phyloP scores from a whole-genome alignment of 208 protist genomes.

The Trypanosoma theileri region DNA sequence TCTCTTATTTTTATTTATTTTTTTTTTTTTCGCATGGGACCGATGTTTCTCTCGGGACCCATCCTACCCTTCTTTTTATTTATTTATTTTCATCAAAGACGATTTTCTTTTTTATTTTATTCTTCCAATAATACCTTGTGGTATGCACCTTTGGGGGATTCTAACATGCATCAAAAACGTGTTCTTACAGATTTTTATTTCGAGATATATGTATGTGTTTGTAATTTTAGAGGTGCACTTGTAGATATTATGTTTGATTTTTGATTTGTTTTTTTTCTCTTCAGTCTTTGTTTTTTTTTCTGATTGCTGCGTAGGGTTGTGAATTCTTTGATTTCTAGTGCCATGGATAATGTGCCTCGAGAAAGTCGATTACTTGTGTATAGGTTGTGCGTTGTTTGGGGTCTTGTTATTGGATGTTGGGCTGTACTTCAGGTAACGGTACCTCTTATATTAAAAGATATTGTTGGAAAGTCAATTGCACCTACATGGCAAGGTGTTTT shows the following conservation, averaged over 20 bases:
- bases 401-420: constrained; percentile 16
- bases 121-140: too few relatives aligned
- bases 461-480: constrained; percentile 23
- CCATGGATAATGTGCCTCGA: constrained; percentile 1
- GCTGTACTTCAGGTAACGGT: constrained; percentile 23
- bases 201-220: too few relatives aligned
- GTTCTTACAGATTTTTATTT: too few relatives aligned
- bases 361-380: constrained; percentile 18
- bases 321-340: too few relatives aligned
- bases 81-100: constrained; percentile 12
- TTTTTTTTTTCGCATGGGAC: constrained; percentile 14
- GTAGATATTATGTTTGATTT: too few relatives aligned
- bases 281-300: background rate
- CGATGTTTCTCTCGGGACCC: constrained; percentile 1
- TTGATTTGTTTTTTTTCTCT: too few relatives aligned
- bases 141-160: too few relatives aligned
- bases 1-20: constrained; percentile 22
- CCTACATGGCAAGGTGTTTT: constrained; percentile 46
- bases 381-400: constrained; percentile 27
- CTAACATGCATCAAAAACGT: too few relatives aligned
- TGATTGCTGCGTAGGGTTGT: background rate
- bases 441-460: constrained; percentile 47
- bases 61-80: constrained; percentile 6
- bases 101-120: too few relatives aligned
- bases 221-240: too few relatives aligned